Evolutionary conservation across 2,329 filamentous ascomycete species (phyloP).

Genomic region (Lasiodiplodia gonubiensis): DNA sequence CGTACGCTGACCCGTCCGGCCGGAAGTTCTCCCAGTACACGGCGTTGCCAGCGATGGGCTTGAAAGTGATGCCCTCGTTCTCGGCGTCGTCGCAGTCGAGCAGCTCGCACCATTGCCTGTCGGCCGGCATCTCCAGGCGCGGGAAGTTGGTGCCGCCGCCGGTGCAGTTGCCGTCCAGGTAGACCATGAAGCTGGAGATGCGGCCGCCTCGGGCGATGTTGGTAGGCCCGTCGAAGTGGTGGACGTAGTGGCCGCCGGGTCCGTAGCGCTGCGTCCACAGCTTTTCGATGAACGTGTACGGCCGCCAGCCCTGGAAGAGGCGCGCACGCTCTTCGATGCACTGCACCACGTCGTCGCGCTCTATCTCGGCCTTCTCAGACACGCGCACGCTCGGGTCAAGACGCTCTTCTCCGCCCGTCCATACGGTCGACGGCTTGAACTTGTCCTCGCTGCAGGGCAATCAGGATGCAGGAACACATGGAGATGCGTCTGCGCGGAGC

Average conservation of each 20-base stretch:
- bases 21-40: conserved; percentile 68
- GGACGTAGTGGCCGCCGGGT: conserved; percentile 61
- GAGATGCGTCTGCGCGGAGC: conserved; percentile 5
- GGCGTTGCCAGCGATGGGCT: conserved; percentile 62
- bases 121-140: conserved; percentile 52
- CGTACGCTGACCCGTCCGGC: conserved; percentile 60
- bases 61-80: conserved; percentile 61
- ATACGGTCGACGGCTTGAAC: conserved; percentile 62
- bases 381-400: conserved; percentile 57
- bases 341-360: conserved; percentile 55
- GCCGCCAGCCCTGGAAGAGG: conserved; percentile 65
- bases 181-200: conserved; percentile 67
- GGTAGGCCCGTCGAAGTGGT: conserved; percentile 59
- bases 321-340: conserved; percentile 65
- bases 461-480: conserved; percentile 26
- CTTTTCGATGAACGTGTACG: conserved; percentile 63
- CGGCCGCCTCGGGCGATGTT: conserved; percentile 37
- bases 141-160: conserved; percentile 69
- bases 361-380: conserved; percentile 56
- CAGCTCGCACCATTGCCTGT: conserved; percentile 61
- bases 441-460: conserved; percentile 48
- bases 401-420: conserved; percentile 54
- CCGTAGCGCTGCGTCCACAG: conserved; percentile 67
- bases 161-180: conserved; percentile 56
- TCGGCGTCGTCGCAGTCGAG: conserved; percentile 56